Base-by-base conservation (phyloP, 1,139 yeast genomes). In the Lipomyces yarrowii region DNA sequence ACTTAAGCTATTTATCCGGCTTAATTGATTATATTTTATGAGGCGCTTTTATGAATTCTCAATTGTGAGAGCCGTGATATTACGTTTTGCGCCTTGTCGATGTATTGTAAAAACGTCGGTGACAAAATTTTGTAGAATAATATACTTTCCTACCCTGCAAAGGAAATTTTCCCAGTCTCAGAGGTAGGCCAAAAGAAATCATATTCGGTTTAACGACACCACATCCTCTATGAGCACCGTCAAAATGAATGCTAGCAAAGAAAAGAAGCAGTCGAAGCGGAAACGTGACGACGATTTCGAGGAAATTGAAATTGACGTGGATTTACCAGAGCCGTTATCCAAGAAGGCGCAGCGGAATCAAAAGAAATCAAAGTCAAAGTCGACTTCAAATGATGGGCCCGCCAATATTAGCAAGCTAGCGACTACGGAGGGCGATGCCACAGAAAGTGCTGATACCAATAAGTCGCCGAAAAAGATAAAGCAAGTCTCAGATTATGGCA, bases 311-410 rank as follows among this genome's bases (percentile, higher is more conserved):
- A 91, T 94, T 71, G 94, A 92, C 74, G 81, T 94, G 65, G 81
- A 83, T 37, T 90, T 87, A 57, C 87, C 91, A 3, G 85, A 89
- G 7, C 98, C 99, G 0, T 81, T 93, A 62, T 92, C 98, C 21
- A 92, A 91, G 78, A 94, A 94, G 76, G 97, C 94, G 78, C 88
- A 89, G 74, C 90, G 99, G 80, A 81, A 89, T 72, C 80, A 90
- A 73, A 93, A 96, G 77, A 89, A 89, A 75, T 80, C 65, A 8
- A 56, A 51, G 46, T 18, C 52, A 78, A 82, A 73, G 74, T 79
- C 87, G 64, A 84, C 88, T 62, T 73, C 86, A 59, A 87, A 84
- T 54, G 87, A 86, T 73, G 74, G 87, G 55, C 85, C 84, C 64
- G 79, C 80, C 64, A 81, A 86, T 74, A 81, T 68, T 76, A 77